These are phyloP conservation scores for Magnusiomyces magnusii DNA, from an alignment of 1,139 yeast species.

Conservation along the genomic window DNA sequence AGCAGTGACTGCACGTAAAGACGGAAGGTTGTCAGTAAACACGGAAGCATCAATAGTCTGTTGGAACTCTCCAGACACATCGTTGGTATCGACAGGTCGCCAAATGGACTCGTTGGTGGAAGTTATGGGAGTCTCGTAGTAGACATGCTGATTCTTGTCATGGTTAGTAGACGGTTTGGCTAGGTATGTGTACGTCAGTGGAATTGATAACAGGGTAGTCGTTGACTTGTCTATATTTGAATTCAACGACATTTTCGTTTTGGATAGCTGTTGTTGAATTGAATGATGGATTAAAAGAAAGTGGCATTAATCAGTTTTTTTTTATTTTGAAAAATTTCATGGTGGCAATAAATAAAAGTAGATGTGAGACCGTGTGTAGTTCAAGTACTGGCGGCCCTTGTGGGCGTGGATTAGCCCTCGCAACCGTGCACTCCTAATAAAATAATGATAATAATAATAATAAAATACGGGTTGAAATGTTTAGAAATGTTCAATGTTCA, in stretches of 20 bases:
- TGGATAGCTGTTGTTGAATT: neutral
- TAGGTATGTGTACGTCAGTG: slow-evolving; percentile 38
- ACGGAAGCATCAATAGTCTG: slow-evolving; percentile 15
- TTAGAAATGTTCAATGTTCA: too few relatives aligned
- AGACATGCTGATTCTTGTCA: slow-evolving; percentile 31
- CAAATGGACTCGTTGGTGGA: slow-evolving; percentile 19
- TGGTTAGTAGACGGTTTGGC: slow-evolving; percentile 31
- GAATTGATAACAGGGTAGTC: slow-evolving; percentile 19
- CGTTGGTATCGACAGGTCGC: slow-evolving; percentile 17
- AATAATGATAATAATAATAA: too few relatives aligned
- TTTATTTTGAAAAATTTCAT: too few relatives aligned
- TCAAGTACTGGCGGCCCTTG: too few relatives aligned
- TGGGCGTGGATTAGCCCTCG: too few relatives aligned
- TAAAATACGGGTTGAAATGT: too few relatives aligned
- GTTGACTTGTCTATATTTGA: slow-evolving; percentile 4
- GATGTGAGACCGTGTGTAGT: too few relatives aligned
- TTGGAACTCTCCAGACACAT: slow-evolving; percentile 15
- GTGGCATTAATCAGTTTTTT: too few relatives aligned
- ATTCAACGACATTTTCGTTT: slow-evolving; percentile 1
- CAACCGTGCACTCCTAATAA: too few relatives aligned
- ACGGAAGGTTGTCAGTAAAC: slow-evolving; percentile 24
- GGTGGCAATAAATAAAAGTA: neutral
- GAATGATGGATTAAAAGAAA: neutral
- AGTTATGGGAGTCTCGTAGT: slow-evolving; percentile 17
- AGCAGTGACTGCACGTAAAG: slow-evolving; percentile 26